These are phyloP conservation scores for Pichia sp. DNA, from an alignment of 1,139 yeast species.

Conservation along the genomic window DNA sequence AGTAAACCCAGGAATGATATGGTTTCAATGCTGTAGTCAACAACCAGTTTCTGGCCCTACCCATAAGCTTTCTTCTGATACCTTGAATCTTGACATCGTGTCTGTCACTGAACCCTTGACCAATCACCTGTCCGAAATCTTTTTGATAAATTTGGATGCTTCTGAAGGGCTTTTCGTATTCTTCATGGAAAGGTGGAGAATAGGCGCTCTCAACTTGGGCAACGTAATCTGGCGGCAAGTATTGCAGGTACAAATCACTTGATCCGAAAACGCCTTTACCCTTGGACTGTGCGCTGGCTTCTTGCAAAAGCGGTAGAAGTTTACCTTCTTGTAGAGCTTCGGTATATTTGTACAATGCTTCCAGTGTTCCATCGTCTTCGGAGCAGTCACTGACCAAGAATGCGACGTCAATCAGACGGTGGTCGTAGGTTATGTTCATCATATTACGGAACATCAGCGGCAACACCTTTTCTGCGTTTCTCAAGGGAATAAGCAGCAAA, in stretches of 20 bases:
- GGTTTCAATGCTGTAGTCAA: constrained; percentile 70
- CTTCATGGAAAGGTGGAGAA: constrained; percentile 53
- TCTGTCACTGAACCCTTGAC: constrained; percentile 84
- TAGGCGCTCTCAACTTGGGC: constrained; percentile 50
- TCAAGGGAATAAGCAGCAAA: constrained; percentile 64
- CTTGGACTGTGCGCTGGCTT: constrained; percentile 23
- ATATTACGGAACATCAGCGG: constrained; percentile 80
- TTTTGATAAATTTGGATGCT: constrained; percentile 69
- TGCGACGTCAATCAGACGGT: constrained; percentile 71
- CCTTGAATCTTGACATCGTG: constrained; percentile 91
- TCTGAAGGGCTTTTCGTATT: constrained; percentile 65
- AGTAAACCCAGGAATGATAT: constrained; percentile 88
- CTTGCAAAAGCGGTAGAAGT: constrained; percentile 40
- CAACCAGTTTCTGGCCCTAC: constrained; percentile 85
- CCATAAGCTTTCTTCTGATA: constrained; percentile 80
- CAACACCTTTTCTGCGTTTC: constrained; percentile 74
- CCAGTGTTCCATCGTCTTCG: constrained; percentile 64
- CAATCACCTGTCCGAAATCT: constrained; percentile 78
- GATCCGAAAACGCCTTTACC: constrained; percentile 38
- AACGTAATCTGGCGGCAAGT: constrained; percentile 63
- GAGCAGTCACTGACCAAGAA: constrained; percentile 82
- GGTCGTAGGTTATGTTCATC: constrained; percentile 82
- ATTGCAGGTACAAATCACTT: constrained; percentile 52
- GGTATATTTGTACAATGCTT: constrained; percentile 56
- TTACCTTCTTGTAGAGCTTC: constrained; percentile 67